Base-by-base conservation (phyloP, 2,329 filamentous ascomycete species). In the Kalmusia sp. region DNA sequence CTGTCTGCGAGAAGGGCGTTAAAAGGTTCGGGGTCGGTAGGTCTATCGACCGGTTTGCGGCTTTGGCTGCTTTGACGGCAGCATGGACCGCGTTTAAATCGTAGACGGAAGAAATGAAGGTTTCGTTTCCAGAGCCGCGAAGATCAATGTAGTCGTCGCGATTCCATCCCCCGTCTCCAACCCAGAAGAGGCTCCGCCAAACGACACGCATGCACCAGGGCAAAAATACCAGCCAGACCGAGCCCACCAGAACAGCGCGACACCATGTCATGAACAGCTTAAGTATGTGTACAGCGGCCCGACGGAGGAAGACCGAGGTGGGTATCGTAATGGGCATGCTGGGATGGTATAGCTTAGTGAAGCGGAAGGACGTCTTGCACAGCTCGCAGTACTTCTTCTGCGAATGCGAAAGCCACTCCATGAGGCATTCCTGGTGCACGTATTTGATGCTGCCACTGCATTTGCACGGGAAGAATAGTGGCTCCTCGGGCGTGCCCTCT, bases 311-410 rank as follows among this genome's bases (percentile, higher is more conserved):
- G 57, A 99, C 82, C 41, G 88, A 84, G 34, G 88, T 83, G 0
- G 96, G 95, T 12, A 99, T 83, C 11, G 85, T 86, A 58, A 86
- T 84, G 1, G 95, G 96, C 95, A 99, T 99, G 69, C 93, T 85
- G 3, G 92, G 92, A 57, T 93, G 88, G 79, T 99, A 99, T 33
- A 99, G 85, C 77, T 99, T 99, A 48, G 95, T 99, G 80, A 99
- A 99, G 55, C 92, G 90, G 71, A 98, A 99, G 0, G 93, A 88
- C 2, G 95, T 99, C 80, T 99, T 99, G 86, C 95, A 99, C 30
- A 99, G 87, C 79, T 99, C 95, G 82, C 96, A 99, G 80, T 99
- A 91, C 76, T 98, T 98, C 84, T 99, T 99, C 74, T 99, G 93
- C 1, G 95, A 98, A 76, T 99, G 96, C 44, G 92, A 93, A 19